Evolutionary conservation across 1,284 basidiomycete genomes (phyloP), one percentile per base, ranked within the genome.

Genomic region (Boletus semigastroideus): DNA sequence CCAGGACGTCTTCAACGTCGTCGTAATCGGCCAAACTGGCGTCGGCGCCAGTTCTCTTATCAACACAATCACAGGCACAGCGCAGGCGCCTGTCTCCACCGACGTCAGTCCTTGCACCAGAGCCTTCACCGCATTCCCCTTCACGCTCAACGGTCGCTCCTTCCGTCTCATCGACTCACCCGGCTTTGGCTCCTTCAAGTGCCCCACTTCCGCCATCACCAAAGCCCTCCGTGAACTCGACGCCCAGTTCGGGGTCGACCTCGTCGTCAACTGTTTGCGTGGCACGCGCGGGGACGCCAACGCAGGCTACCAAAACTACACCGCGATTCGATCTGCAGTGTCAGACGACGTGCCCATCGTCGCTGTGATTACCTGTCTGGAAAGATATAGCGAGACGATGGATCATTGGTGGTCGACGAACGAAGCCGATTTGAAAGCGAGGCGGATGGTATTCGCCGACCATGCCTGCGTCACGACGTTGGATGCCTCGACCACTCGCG

Each of bases 271-370:
- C 19, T 64, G 63, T 27, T 20, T 64, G 19, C 63, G 63, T 17
- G 65, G 65, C 31, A 66, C 64, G 3, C 62, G 61, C 12, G 64
- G 64, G 1, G 61, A 63, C 40, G 62, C 62, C 42, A 67, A 62
- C n/a, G 65, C 65, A 3, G 65, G 65, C 2, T 45, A 61, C 22
- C 64, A 63, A 51, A 67, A 67, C 38, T 64, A 64, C n/a, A 36
- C 49, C 38, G 60, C 62, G 4, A 64, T 64, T 46, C 63, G 65
- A 17, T 64, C 65, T 1, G 62, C 65, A 1, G 63, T 64, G n/a
- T 65, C 62, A 1, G 65, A 64, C 31, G 62, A 68, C 42, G 66
- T 71, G 1, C 68, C 69, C 1, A 66, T 71, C 40, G 65, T 65
- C 5, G 55, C 61, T 0, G 59, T 67, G 12, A 49, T 69, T 14